Conservation (phyloP, 2,329 filamentous ascomycete genomes). For the Fusarium heterosporum region DNA sequence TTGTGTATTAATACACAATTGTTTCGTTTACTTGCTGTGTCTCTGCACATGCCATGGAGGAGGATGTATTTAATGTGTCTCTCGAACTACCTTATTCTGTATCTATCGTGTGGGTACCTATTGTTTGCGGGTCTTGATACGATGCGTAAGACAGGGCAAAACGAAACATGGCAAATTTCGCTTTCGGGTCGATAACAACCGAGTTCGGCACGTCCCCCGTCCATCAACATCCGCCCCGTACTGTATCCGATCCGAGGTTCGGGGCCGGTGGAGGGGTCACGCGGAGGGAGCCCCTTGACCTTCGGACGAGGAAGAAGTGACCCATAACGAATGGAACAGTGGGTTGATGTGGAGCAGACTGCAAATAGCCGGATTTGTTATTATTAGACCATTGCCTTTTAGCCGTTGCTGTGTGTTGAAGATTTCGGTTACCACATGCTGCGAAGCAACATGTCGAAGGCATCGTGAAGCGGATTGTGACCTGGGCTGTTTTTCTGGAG, state of each 20-base stretch:
- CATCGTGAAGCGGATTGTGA: not conserved
- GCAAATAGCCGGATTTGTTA: not conserved
- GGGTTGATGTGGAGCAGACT: not conserved
- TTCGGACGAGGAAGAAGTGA: not conserved
- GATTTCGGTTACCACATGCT: not conserved
- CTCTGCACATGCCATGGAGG: not conserved
- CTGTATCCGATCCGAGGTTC: slow-evolving; percentile 33
- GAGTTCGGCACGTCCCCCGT: slow-evolving; percentile 3
- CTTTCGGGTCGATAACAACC: slow-evolving; percentile 18
- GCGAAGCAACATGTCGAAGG: not conserved
- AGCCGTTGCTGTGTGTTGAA: not conserved
- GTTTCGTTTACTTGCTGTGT: not conserved
- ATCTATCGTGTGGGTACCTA: too few species aligned
- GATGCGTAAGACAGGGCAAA: not conserved
- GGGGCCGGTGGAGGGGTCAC: slow-evolving; percentile 16
- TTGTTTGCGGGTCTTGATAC: not conserved
- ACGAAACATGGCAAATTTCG: not conserved
- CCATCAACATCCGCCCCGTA: not conserved
- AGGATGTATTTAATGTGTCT: not conserved
- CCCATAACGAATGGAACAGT: slow-evolving; percentile 9
- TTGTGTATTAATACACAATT: not conserved
- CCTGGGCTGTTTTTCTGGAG: not conserved
- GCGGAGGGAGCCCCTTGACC: not conserved
- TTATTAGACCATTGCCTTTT: not conserved
- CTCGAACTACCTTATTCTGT: not conserved